phyloP scores from a whole-genome alignment of 1,284 basidiomycete species.

The Apiotrichum gracile region DNA sequence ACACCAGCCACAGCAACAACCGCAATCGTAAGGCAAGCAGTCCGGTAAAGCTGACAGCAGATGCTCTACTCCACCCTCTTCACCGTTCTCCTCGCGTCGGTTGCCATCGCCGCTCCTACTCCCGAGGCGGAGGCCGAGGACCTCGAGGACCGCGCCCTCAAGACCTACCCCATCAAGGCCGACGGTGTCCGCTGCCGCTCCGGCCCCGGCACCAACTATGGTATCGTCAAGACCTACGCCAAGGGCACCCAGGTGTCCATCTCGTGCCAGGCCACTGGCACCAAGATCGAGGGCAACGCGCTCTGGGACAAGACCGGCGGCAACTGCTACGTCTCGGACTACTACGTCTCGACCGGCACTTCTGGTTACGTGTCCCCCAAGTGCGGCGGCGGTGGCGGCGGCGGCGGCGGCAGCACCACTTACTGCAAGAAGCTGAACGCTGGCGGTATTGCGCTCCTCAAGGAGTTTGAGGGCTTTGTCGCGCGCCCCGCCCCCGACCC shows the following conservation, averaged over 20 bases:
- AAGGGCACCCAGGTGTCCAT: neutral
- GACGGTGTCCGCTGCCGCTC: constrained; percentile 9
- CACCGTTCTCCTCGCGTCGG: neutral
- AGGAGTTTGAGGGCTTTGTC: constrained; percentile 10
- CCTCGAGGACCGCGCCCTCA: too few species aligned
- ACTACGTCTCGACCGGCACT: constrained; percentile 5
- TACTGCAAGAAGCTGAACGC: constrained; percentile 3
- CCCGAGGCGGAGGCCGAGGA: neutral
- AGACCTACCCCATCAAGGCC: neutral
- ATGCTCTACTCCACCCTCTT: too few species aligned
- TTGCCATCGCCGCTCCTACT: neutral
- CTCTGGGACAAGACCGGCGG: constrained; percentile 10
- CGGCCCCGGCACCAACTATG: constrained; percentile 3
- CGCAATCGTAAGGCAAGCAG: too few species aligned
- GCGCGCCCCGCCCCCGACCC: neutral
- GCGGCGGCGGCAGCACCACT: neutral
- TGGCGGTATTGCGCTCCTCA: constrained; percentile 4
- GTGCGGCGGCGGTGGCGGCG: too few species aligned
- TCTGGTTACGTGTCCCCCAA: neutral
- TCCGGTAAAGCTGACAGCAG: too few species aligned
- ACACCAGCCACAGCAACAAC: too few species aligned
- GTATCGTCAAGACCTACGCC: neutral
- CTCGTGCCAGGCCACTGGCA: constrained; percentile 7
- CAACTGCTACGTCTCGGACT: constrained; percentile 11
- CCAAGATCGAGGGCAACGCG: neutral